phyloP scores from a whole-genome alignment of 225 moss, liverwort and hornwort genomes.

The Thuidium tamariscinum region DNA sequence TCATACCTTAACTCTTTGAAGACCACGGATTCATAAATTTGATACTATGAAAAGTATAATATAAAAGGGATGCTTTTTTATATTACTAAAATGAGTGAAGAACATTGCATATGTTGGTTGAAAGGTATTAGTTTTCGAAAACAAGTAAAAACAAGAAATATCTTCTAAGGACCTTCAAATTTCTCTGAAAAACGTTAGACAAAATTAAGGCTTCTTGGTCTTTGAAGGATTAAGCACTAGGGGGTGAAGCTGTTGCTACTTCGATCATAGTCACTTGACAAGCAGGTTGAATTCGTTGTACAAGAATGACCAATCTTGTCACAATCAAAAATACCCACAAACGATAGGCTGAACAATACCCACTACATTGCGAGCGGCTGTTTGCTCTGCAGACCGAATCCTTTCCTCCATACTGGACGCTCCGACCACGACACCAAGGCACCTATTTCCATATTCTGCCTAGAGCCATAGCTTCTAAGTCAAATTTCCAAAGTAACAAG shows the following conservation, averaged over 20 bases:
- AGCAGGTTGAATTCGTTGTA: background rate
- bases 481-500: background rate
- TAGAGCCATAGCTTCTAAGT: slow-evolving; percentile 22
- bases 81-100: background rate
- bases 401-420: slow-evolving; percentile 56
- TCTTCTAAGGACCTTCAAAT: background rate
- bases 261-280: background rate
- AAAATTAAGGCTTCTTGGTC: background rate
- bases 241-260: background rate
- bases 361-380: slow-evolving; percentile 56
- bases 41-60: background rate
- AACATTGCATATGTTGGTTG: background rate
- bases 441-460: slow-evolving; percentile 46
- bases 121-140: background rate
- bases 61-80: background rate
- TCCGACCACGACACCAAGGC: slow-evolving; percentile 79
- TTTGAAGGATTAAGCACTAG: background rate
- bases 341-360: slow-evolving; percentile 29
- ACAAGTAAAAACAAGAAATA: background rate
- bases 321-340: background rate
- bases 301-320: background rate
- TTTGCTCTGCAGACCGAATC: slow-evolving; percentile 67
- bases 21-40: background rate
- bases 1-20: background rate
- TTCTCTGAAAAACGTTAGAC: background rate